Percentiles rank a stretch among this genome's conserved stretches.
phyloP scores from a whole-genome alignment of 2,329 filamentous ascomycete species.

The Microsporum audouinii region DNA sequence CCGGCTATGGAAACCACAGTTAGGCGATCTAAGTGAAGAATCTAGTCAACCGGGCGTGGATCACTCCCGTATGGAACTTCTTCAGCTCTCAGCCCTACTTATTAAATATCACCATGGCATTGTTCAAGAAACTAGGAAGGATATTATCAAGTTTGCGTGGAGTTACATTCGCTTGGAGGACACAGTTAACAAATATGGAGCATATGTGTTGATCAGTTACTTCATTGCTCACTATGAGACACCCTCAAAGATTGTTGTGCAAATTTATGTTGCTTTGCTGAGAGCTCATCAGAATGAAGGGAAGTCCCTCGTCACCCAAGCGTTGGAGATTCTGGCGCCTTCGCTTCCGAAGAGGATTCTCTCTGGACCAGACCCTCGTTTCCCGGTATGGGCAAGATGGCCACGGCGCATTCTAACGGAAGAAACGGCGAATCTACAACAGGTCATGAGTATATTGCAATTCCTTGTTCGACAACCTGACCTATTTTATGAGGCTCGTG shows the following conservation, averaged over 20 bases:
- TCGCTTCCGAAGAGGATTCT: slow-evolving; percentile 75
- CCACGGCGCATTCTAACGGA: slow-evolving; percentile 85
- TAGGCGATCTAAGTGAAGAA: slow-evolving; percentile 73
- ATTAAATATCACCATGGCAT: slow-evolving; percentile 88
- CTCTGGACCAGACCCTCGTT: slow-evolving; percentile 51
- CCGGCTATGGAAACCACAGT: slow-evolving; percentile 85
- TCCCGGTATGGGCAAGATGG: slow-evolving; percentile 76
- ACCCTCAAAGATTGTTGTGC: slow-evolving; percentile 85
- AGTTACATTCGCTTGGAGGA: slow-evolving; percentile 97
- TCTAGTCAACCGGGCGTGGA: slow-evolving; percentile 76
- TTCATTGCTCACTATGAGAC: slow-evolving; percentile 97
- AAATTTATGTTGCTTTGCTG: slow-evolving; percentile 84
- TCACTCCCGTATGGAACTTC: slow-evolving; percentile 87
- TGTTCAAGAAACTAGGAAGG: slow-evolving; percentile 84
- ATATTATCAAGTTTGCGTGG: slow-evolving; percentile 99
- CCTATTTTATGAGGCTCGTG: slow-evolving; percentile 87
- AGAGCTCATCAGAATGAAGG: slow-evolving; percentile 94
- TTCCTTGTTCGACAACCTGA: slow-evolving; percentile 88
- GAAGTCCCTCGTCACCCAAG: slow-evolving; percentile 80
- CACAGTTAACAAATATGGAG: slow-evolving; percentile 96
- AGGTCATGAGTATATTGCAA: slow-evolving; percentile 94
- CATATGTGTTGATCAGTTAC: slow-evolving; percentile 92
- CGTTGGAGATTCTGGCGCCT: slow-evolving; percentile 86
- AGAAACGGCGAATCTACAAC: slow-evolving; percentile 87
- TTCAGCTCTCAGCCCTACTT: slow-evolving; percentile 87